Conservation (phyloP, 495 filamentous ascomycete genomes). For the Recurvomyces mirabilis region DNA sequence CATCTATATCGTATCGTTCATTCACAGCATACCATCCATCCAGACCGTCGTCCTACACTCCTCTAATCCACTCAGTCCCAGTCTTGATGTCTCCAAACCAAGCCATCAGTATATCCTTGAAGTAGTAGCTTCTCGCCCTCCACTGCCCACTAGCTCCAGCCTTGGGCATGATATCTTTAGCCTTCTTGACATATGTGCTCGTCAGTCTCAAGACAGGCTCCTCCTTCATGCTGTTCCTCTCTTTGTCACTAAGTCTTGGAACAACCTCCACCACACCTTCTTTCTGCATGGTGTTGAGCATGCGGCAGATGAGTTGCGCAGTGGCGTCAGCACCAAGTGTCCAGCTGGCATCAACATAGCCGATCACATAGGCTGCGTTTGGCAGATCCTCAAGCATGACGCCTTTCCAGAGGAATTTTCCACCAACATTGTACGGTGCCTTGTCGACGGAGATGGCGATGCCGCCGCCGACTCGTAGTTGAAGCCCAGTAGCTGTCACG, state of each 20-base stretch:
- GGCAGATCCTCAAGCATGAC: constrained; percentile 50
- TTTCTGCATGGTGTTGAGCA: constrained; percentile 35
- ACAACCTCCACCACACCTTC: constrained; percentile 30
- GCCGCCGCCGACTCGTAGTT: constrained; percentile 43
- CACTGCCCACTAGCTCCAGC: constrained; percentile 42
- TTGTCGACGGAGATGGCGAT: constrained; percentile 45
- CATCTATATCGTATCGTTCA: too few species aligned
- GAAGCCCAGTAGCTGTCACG: constrained; percentile 63
- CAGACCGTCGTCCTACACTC: too few species aligned
- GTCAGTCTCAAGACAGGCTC: constrained; percentile 36
- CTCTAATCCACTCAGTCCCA: constrained; percentile 27
- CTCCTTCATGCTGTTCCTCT: constrained; percentile 26
- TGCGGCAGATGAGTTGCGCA: constrained; percentile 36
- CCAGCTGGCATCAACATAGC: constrained; percentile 50
- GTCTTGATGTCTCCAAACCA: constrained; percentile 38
- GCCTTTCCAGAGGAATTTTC: constrained; percentile 47
- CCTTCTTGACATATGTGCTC: constrained; percentile 41
- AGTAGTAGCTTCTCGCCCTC: constrained; percentile 43
- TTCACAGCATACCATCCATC: too few species aligned
- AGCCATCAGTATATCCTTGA: constrained; percentile 41
- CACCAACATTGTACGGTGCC: constrained; percentile 34
- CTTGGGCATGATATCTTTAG: constrained; percentile 33
- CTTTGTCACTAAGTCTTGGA: constrained; percentile 22
- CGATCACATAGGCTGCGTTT: constrained; percentile 45
- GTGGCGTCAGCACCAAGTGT: constrained; percentile 48